Percentiles rank a stretch among this genome's conserved stretches.
Conservation (phyloP, 2,329 filamentous ascomycete genomes). For the Colletotrichum australisinense region DNA sequence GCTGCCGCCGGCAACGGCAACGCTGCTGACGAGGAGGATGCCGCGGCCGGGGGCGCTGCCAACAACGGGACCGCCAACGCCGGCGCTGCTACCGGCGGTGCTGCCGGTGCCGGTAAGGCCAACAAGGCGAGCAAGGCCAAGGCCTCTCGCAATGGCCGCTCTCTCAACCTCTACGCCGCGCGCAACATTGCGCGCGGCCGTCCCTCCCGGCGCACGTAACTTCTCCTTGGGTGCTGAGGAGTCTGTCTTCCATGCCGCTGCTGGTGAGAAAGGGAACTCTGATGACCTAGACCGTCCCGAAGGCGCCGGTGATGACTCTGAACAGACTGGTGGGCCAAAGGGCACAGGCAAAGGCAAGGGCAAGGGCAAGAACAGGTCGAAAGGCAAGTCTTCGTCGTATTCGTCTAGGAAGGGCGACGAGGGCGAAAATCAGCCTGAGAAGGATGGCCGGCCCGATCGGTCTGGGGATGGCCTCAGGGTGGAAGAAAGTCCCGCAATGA, state of each 20-base stretch:
- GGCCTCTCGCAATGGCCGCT: not conserved
- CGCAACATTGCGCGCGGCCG: not conserved
- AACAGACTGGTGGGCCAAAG: not conserved
- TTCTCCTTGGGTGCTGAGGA: too few relatives aligned
- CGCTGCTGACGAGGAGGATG: not conserved
- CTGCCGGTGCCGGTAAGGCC: not conserved
- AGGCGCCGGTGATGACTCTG: not conserved
- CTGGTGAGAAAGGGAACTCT: not conserved
- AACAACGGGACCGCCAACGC: conserved; percentile 3
- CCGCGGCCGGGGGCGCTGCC: not conserved
- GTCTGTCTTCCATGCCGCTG: not conserved
- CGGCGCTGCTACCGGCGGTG: not conserved
- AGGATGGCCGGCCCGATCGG: not conserved
- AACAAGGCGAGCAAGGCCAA: conserved; percentile 4
- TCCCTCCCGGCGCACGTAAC: not conserved
- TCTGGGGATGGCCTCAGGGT: not conserved
- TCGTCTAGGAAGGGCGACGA: not conserved
- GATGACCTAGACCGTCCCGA: not conserved
- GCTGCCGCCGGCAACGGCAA: not conserved
- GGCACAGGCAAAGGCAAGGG: not conserved
- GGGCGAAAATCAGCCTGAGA: too few relatives aligned
- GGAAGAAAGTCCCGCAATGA: conserved; percentile 7
- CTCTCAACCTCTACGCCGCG: not conserved
- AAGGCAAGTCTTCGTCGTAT: not conserved
- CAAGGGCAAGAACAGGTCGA: not conserved